A percentile compares a stretch with the other conserved stretches of the same genome.
Conservation (phyloP, 2,329 filamentous ascomycete species). For the Mycosphaerella sp. region DNA sequence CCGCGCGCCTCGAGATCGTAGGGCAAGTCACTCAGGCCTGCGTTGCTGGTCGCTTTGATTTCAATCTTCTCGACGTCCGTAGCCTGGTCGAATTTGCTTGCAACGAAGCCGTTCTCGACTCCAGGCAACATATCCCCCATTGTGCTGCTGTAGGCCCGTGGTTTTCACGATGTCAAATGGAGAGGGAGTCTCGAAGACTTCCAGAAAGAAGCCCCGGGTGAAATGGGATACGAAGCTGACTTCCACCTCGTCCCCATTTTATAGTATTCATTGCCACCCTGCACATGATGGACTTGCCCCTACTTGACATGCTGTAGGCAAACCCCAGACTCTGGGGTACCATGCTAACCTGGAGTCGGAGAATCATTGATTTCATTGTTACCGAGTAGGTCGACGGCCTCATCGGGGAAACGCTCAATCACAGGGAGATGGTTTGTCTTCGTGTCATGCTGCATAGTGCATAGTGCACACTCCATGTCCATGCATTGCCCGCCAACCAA, state of each 20-base stretch:
- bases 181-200: not conserved
- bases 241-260: too few relatives aligned
- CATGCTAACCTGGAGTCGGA: too few relatives aligned
- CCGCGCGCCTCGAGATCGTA: conserved; percentile 22
- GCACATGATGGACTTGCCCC: too few relatives aligned
- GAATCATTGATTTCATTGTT: too few relatives aligned
- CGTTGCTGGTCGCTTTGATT: not conserved
- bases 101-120: not conserved
- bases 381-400: too few relatives aligned
- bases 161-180: not conserved
- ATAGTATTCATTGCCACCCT: too few relatives aligned
- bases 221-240: too few relatives aligned
- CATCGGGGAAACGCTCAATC: too few relatives aligned
- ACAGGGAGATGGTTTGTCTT: not conserved
- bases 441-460: not conserved
- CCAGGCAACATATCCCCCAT: not conserved
- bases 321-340: too few relatives aligned
- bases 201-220: too few relatives aligned
- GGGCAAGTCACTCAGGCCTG: conserved; percentile 9
- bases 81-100: not conserved
- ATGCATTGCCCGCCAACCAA: not conserved
- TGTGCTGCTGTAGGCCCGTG: not conserved
- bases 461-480: not conserved
- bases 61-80: not conserved
- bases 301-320: too few relatives aligned